These are phyloP conservation scores for Skeletonema costatum DNA, from an alignment of 108 stramenopile species.

Conservation along the genomic window DNA sequence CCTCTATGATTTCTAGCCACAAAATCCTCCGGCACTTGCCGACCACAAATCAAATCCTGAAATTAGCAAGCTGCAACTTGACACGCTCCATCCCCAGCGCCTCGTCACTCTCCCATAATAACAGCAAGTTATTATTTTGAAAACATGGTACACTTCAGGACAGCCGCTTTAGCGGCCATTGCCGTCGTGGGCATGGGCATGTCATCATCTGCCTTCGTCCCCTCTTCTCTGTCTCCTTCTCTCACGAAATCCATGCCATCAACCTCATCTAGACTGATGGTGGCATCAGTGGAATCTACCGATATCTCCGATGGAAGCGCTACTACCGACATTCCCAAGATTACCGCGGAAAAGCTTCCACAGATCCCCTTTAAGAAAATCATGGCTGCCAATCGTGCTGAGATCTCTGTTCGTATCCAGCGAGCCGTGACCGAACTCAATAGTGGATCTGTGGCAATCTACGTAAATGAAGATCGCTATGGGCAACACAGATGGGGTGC, in stretches of 20 bases:
- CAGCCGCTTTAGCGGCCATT: background rate
- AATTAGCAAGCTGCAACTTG: too few species aligned
- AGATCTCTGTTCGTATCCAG: conserved; percentile 95
- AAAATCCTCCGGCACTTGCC: background rate
- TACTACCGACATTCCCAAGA: background rate
- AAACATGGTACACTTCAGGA: background rate
- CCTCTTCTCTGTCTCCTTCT: background rate
- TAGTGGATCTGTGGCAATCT: conserved; percentile 84
- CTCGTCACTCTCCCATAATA: background rate
- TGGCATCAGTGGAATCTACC: background rate
- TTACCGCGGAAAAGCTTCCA: conserved; percentile 11
- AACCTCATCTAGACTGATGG: background rate
- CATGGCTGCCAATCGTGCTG: conserved; percentile 91
- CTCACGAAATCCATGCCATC: background rate
- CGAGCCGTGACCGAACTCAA: conserved; percentile 89
- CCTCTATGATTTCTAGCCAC: background rate
- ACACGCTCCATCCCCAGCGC: background rate
- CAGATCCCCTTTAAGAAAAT: conserved; percentile 54
- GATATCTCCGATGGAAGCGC: background rate
- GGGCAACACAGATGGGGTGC: conserved; percentile 92
- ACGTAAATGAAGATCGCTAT: conserved; percentile 88
- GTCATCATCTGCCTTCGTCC: background rate
- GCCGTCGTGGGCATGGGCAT: background rate
- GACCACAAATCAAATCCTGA: background rate
- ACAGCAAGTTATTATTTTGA: background rate